A percentile compares a stretch with the other conserved stretches of the same genome.
Evolutionary conservation across 2,329 filamentous ascomycete species (phyloP).

Genomic region (Trichoderma brevicompactum): DNA sequence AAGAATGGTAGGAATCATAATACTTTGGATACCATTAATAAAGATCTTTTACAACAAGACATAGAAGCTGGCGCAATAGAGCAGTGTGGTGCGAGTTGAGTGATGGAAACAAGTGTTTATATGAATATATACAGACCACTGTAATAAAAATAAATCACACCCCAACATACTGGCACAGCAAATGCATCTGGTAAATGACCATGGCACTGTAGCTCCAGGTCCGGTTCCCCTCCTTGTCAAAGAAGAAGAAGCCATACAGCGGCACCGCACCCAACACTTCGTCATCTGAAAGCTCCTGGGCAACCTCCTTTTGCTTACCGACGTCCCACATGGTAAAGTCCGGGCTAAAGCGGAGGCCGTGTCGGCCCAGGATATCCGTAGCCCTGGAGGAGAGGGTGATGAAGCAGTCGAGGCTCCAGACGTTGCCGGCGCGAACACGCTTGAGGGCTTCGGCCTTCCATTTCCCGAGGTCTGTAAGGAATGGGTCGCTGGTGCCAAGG

Average conservation of each 20-base stretch:
- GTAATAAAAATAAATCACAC: no score
- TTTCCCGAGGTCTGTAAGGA: not conserved
- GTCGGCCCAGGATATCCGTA: not conserved
- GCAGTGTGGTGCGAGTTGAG: no score
- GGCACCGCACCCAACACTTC: no score
- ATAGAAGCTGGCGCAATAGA: no score
- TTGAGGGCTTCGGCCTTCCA: not conserved
- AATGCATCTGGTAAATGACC: not conserved
- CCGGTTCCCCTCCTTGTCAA: not conserved
- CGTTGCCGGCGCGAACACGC: not conserved
- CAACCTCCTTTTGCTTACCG: no score
- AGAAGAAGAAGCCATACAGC: not conserved
- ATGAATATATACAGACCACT: no score
- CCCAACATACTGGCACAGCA: not conserved
- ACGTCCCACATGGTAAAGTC: no score
- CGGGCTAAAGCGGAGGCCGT: not conserved
- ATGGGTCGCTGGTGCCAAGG: not conserved
- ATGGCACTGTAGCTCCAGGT: not conserved
- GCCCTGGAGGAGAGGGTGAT: not conserved
- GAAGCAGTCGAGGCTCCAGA: conserved; percentile 3
- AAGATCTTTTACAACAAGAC: no score
- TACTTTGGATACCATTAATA: no score
- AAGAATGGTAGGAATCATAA: no score
- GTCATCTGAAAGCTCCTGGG: no score
- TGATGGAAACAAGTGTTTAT: no score